Evolutionary conservation across 129 eudicot species (phyloP), one percentile per base, ranked within the genome.

Genomic region (Centaurea solstitialis): DNA sequence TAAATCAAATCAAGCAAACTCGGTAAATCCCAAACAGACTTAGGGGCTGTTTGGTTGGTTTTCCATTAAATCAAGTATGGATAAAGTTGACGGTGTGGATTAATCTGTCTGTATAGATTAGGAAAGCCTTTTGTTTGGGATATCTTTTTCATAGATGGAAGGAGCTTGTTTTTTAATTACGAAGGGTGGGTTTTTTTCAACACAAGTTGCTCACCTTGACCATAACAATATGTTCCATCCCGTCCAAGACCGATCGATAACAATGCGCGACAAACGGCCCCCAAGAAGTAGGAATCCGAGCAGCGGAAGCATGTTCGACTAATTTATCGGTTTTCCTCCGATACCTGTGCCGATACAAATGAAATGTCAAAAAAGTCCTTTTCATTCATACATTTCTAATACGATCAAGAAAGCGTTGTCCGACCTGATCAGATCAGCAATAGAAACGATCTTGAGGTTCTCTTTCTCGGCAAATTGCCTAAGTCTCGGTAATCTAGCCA

Each of bases 181-280:
- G 5, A 33, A 4, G 5, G 35, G 37, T 4, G 37, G 37, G 37
- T 33, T 33, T 33, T 26, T 26, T 26, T 26, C 30, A 28, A 22
- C 39, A 13, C 6, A 38, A 64, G 59, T 61, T 43, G 9, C 94
- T 80, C 45, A 94, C 97, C 92, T 94, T 90, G 43, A 94, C 97
- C 97, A 94, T 90, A 1, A 95, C 97, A 23, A 94, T 89, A 86
- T 94, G 97, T 76, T 94, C 97, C 12, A 90, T 88, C 39, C 97
- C 98, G 73, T 94, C 96, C 40, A 92, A 80, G 41, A 88, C 43
- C 20, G 98, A 89, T 70, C 82, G 80, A 57, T 90, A 94, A 82
- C 98, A 94, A 66, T 92, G 84, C 4, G 97, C 90, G 53, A 84
- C 88, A 79, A 92, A 95, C 8, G 97, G 94, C 5, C 99, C 99